A percentile compares a stretch with the other conserved stretches of the same genome.
phyloP scores from a whole-genome alignment of 331 rosid species.

The Malus hybrid region DNA sequence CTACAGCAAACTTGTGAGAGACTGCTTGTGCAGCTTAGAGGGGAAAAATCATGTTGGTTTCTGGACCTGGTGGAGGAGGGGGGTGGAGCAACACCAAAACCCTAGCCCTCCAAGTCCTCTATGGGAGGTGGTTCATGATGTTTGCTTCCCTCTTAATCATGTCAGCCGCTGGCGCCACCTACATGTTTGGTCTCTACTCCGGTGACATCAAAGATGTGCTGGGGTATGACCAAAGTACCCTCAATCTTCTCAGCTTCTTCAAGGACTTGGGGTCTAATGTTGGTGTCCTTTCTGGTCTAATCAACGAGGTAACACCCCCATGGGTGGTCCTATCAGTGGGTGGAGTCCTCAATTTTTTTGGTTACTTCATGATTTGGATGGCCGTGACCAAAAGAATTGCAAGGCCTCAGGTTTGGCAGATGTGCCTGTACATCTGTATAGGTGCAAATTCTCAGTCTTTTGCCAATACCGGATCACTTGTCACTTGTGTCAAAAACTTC shows the following conservation, averaged over 20 bases:
- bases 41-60: conserved; percentile 21
- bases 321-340: conserved; percentile 49
- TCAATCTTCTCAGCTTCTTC: conserved; percentile 40
- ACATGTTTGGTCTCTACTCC: conserved; percentile 42
- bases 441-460: conserved; percentile 55
- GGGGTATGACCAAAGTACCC: conserved; percentile 44
- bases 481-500: conserved; percentile 39
- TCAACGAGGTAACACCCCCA: conserved; percentile 51
- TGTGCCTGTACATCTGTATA: conserved; percentile 46
- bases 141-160: conserved; percentile 42
- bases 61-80: conserved; percentile 1
- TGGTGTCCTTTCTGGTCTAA: conserved; percentile 43
- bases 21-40: background rate
- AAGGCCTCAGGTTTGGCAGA: conserved; percentile 38
- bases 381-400: conserved; percentile 27
- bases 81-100: conserved; percentile 2
- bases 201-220: conserved; percentile 22
- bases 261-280: conserved; percentile 49
- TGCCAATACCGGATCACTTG: conserved; percentile 39
- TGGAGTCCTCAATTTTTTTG: conserved; percentile 35
- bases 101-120: conserved; percentile 29
- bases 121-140: conserved; percentile 42
- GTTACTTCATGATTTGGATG: conserved; percentile 54
- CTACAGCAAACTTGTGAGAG: background rate
- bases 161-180: conserved; percentile 52